phyloP scores from a whole-genome alignment of 495 filamentous ascomycete species.

The Neurospora tetraspora region DNA sequence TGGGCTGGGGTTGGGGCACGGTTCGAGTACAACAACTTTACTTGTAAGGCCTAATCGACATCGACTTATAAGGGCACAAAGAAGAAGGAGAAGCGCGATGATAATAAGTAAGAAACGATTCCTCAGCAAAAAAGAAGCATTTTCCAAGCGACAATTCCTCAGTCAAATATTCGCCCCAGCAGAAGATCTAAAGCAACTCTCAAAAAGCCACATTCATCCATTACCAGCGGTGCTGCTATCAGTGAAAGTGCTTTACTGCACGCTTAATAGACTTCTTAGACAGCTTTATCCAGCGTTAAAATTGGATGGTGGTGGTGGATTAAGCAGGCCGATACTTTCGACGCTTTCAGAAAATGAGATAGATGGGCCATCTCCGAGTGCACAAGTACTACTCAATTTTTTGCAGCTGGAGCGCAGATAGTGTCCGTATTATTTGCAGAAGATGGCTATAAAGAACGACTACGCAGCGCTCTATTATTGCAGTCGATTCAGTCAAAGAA shows the following conservation, averaged over 20 bases:
- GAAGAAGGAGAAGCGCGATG: neutral
- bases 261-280: constrained; percentile 9
- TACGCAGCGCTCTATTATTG: constrained; percentile 15
- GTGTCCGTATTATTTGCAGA: constrained; percentile 14
- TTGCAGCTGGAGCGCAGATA: constrained; percentile 10
- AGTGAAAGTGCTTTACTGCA: constrained; percentile 14
- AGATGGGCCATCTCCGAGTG: constrained; percentile 5
- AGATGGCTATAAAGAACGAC: constrained; percentile 8
- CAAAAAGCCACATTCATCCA: constrained; percentile 12
- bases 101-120: neutral
- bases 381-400: constrained; percentile 13
- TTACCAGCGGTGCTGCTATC: constrained; percentile 15
- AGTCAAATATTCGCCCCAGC: constrained; percentile 11
- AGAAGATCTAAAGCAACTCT: constrained; percentile 17
- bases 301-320: neutral
- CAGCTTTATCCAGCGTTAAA: neutral
- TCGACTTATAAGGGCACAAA: neutral
- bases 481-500: constrained; percentile 9
- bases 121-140: neutral
- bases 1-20: neutral
- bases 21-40: neutral
- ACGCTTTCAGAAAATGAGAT: neutral
- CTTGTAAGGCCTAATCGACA: neutral
- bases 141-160: constrained; percentile 3
- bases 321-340: neutral